These are phyloP conservation scores for Penicillium egyptiacum DNA, from an alignment of 495 filamentous ascomycete genomes.

Conservation along the genomic window DNA sequence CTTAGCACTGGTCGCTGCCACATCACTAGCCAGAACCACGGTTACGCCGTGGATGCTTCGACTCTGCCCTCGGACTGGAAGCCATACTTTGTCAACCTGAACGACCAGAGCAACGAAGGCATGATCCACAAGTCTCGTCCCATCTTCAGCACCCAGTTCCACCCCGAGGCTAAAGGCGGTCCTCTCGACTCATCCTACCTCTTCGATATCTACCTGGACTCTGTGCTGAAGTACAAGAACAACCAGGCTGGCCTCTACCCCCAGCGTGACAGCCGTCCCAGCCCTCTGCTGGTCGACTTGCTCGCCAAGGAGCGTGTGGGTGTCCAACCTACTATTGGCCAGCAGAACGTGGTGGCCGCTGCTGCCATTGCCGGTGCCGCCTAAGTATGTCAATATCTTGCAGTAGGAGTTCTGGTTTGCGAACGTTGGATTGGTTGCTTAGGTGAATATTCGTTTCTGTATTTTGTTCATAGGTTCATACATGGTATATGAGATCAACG, in stretches of 20 bases:
- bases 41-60: constrained; percentile 88
- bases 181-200: constrained; percentile 91
- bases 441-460: constrained; percentile 11
- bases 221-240: constrained; percentile 83
- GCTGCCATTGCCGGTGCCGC: constrained; percentile 40
- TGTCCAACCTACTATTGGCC: constrained; percentile 66
- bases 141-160: constrained; percentile 98
- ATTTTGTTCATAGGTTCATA: constrained; percentile 22
- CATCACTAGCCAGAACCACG: constrained; percentile 98
- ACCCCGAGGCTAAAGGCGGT: constrained; percentile 95
- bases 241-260: constrained; percentile 65
- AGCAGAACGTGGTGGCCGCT: constrained; percentile 51
- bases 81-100: constrained; percentile 97
- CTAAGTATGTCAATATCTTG: constrained; percentile 19
- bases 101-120: constrained; percentile 91
- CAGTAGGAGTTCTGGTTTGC: constrained; percentile 18
- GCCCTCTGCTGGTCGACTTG: constrained; percentile 83
- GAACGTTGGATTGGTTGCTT: constrained; percentile 14
- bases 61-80: constrained; percentile 86
- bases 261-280: constrained; percentile 74
- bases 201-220: constrained; percentile 93
- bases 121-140: constrained; percentile 95
- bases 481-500: constrained; percentile 17
- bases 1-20: constrained; percentile 95
- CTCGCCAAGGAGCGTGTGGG: constrained; percentile 91